Evolutionary conservation across 768 basidiomycete genomes (phyloP).

Genomic region (Dentipellis sp.): DNA sequence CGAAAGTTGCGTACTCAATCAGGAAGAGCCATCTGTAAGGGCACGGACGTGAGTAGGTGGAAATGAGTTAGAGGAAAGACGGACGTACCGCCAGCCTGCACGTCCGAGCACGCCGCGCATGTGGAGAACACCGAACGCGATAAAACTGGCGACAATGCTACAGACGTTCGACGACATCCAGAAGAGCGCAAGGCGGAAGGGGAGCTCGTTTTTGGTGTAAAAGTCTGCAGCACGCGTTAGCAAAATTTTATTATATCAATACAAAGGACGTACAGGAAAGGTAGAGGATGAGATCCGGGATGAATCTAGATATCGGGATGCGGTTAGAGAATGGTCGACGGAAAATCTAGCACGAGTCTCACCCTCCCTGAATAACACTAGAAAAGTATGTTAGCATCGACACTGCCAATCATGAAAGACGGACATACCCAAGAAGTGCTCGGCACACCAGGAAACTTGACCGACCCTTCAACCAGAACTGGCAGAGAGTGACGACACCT

Average conservation of each 20-base stretch:
- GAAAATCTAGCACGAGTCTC: constrained; percentile 23
- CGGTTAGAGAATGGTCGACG: constrained; percentile 28
- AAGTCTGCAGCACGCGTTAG: constrained; percentile 24
- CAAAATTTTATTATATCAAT: background rate
- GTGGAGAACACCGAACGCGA: constrained; percentile 52
- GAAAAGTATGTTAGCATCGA: too few species aligned
- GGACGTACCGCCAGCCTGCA: constrained; percentile 39
- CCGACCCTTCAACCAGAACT: constrained; percentile 46
- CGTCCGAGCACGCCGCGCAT: constrained; percentile 45
- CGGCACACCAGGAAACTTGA: constrained; percentile 34
- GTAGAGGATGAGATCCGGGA: constrained; percentile 38
- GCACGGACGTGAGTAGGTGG: background rate
- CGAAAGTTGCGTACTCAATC: constrained; percentile 38
- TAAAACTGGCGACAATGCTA: constrained; percentile 29
- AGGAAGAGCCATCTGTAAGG: constrained; percentile 44
- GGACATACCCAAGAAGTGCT: constrained; percentile 25
- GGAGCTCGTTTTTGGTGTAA: constrained; percentile 41
- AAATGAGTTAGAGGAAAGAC: background rate
- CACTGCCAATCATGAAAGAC: constrained; percentile 30
- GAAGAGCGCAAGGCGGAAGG: constrained; percentile 10
- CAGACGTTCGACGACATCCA: constrained; percentile 13
- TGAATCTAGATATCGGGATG: constrained; percentile 6
- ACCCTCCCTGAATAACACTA: constrained; percentile 40
- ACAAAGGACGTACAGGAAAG: constrained; percentile 28
- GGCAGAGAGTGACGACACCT: constrained; percentile 39